Conservation (phyloP, 768 basidiomycete species). For the Lactarius akahatsu region DNA sequence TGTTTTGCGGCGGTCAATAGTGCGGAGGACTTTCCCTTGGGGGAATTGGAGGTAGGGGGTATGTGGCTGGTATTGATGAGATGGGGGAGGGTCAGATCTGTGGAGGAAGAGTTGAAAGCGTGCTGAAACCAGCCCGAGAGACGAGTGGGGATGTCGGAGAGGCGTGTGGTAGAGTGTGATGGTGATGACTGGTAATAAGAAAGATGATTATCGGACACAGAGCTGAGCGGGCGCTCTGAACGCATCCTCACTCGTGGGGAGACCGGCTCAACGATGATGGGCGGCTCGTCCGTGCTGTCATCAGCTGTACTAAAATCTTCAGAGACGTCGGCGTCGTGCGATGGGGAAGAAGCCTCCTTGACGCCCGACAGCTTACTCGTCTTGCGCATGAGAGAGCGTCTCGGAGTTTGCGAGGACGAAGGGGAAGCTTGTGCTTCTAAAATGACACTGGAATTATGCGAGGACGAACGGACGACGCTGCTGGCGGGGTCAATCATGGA, state of each 20-base stretch:
- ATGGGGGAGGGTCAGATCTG: slow-evolving; percentile 66
- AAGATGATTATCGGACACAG: slow-evolving; percentile 44
- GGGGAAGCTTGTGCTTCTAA: slow-evolving; percentile 24
- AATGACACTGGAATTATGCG: slow-evolving; percentile 40
- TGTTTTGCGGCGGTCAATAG: slow-evolving; percentile 69
- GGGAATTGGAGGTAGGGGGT: slow-evolving; percentile 36
- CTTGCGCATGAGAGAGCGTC: slow-evolving; percentile 24
- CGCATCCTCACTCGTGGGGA: slow-evolving; percentile 54
- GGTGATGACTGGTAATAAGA: slow-evolving; percentile 46
- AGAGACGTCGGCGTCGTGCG: slow-evolving; percentile 35
- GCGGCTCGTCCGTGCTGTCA: slow-evolving; percentile 49
- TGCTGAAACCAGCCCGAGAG: slow-evolving; percentile 82
- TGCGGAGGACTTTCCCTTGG: slow-evolving; percentile 49
- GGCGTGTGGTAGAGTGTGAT: slow-evolving; percentile 45
- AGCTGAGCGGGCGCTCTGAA: slow-evolving; percentile 54
- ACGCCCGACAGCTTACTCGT: slow-evolving; percentile 27
- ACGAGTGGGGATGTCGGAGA: slow-evolving; percentile 70
- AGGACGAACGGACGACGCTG: slow-evolving; percentile 45
- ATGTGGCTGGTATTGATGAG: slow-evolving; percentile 50
- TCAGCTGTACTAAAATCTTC: slow-evolving; percentile 36
- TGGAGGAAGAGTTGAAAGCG: slow-evolving; percentile 68
- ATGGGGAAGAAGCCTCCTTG: slow-evolving; percentile 24
- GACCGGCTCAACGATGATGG: slow-evolving; percentile 66
- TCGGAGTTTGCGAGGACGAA: slow-evolving; percentile 26
- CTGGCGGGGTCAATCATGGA: slow-evolving; percentile 46